Percentiles rank a stretch among this genome's conserved stretches.
These are phyloP conservation scores for Talaromyces verruculosus DNA, from an alignment of 2,329 filamentous ascomycete species.

Conservation along the genomic window DNA sequence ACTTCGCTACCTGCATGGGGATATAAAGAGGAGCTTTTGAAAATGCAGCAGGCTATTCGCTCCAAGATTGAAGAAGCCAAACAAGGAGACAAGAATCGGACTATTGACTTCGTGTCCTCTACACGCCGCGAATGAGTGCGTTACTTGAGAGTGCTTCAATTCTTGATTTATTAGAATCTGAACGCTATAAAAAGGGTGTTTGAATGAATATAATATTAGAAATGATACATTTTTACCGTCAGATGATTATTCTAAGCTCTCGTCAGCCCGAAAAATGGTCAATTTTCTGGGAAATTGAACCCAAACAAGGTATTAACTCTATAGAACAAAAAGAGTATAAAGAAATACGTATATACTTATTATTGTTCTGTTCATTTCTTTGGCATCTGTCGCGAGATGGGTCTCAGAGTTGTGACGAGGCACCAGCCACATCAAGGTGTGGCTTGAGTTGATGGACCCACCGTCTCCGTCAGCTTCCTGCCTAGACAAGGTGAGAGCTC, in stretches of 20 bases:
- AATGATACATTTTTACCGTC: neutral
- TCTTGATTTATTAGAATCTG: neutral
- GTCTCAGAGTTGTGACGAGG: neutral
- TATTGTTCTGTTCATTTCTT: neutral
- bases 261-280: neutral
- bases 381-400: neutral
- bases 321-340: neutral
- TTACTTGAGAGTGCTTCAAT: neutral
- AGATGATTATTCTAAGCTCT: neutral
- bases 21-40: conserved; percentile 50
- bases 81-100: conserved; percentile 36
- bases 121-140: neutral
- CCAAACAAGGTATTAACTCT: neutral
- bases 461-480: conserved; percentile 23
- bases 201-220: neutral
- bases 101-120: conserved; percentile 43
- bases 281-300: neutral
- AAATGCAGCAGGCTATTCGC: conserved; percentile 41
- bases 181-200: neutral
- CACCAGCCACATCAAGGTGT: conserved; percentile 8
- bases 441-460: conserved; percentile 17
- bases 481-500: conserved; percentile 18
- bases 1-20: conserved; percentile 43
- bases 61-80: conserved; percentile 38
- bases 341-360: neutral